Base-by-base conservation (phyloP, 371 early-diverging fungal species). In the Haplosporangium sp. region DNA sequence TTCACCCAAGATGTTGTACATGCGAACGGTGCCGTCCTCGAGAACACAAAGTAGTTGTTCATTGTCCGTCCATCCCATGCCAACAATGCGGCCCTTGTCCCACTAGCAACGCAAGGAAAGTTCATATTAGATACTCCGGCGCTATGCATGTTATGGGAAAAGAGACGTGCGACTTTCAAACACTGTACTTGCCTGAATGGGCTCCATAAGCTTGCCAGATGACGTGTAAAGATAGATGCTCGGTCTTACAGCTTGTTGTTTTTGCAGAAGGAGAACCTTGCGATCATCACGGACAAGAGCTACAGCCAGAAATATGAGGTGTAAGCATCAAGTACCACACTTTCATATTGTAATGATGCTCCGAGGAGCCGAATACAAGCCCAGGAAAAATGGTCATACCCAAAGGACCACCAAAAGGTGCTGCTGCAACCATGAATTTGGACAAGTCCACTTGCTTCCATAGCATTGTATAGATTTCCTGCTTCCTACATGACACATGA, bases 371-470 rank as follows among this genome's bases (percentile, higher is more conserved):
- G n/a, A 16, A 43, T 5, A 20, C 38, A 14, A 38, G 20, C 4
- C 16, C 20, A 50, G 16, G 14, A 18, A 50, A 20, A 6, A 50
- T 50, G 46, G 16, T 21, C n/a, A 37, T 89, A 95, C 96, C 96
- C 46, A 98, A 89, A 8, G 98, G 98, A 12, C 98, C 98, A 41
- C 96, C 98, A 84, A 89, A 92, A 3, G 93, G 92, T 14, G 96
- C 94, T 0, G 90, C 93, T 0, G 96, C 92, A 46, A 95, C 87
- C 69, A 92, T 84, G 74, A 85, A 94, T 64, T 94, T 93, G 1
- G 91, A 89, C 23, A 98, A 83, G 75, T 96, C 94, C 9, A 95
- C 83, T 37, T 92, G 91, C 37, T 90, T 89, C 98, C 97, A 97
- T 59, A 89, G 82, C 88, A 97, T 86, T n/a, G 90, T 81, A 73